A percentile compares a stretch with the other conserved stretches of the same genome.
These are phyloP conservation scores for Bruguiera hainesii DNA, from an alignment of 441 rosid genomes.

Conservation along the genomic window DNA sequence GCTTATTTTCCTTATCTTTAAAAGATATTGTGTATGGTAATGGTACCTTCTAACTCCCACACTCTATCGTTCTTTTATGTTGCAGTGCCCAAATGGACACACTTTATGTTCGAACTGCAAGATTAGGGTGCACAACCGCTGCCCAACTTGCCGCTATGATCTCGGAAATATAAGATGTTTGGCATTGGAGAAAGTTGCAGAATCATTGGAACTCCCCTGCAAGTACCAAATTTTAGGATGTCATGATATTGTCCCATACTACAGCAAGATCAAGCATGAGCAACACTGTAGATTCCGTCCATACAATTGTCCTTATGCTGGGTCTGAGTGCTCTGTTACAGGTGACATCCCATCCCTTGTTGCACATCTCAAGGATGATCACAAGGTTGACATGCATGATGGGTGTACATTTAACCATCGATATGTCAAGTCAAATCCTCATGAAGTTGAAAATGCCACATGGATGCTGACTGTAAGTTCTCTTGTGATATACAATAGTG, in stretches of 20 bases:
- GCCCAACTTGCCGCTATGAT: constrained; percentile 76
- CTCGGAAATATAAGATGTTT: constrained; percentile 78
- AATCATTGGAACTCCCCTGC: constrained; percentile 75
- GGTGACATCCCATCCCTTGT: constrained; percentile 54
- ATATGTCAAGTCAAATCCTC: constrained; percentile 55
- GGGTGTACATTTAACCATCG: constrained; percentile 64
- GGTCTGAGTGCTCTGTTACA: constrained; percentile 50
- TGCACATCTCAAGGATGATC: constrained; percentile 51
- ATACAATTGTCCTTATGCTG: constrained; percentile 45
- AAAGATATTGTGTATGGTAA: not conserved
- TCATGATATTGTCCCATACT: constrained; percentile 58
- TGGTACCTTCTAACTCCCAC: not conserved
- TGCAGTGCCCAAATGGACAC: constrained; percentile 77
- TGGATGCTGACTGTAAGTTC: constrained; percentile 37
- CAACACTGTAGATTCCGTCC: constrained; percentile 57
- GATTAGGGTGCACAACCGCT: constrained; percentile 63
- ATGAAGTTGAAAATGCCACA: constrained; percentile 55
- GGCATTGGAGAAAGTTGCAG: constrained; percentile 79
- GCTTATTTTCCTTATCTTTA: not conserved
- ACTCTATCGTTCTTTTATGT: not conserved
- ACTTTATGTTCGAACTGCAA: constrained; percentile 70
- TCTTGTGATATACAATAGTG: not conserved
- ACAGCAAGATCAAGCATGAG: constrained; percentile 75
- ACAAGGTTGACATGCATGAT: constrained; percentile 58
- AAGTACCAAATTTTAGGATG: constrained; percentile 67